Evolutionary conservation across 208 protist genomes (phyloP).

Genomic region (Acanthamoeba royreba): DNA sequence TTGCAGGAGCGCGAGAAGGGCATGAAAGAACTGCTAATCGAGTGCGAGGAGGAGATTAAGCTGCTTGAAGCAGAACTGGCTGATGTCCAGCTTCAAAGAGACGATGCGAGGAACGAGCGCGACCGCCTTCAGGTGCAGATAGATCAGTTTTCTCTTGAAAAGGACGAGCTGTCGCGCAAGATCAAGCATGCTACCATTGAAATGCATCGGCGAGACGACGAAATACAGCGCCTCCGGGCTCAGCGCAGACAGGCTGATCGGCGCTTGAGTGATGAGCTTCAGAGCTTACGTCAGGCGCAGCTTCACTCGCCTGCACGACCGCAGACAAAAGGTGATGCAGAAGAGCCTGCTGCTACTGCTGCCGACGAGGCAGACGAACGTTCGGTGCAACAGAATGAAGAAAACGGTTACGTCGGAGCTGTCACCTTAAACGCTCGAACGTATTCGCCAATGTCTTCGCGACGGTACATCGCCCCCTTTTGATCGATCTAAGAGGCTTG

Average conservation of each 20-base stretch:
- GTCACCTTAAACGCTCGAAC: neutral
- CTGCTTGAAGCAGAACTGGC: neutral
- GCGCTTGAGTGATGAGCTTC: neutral
- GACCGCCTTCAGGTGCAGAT: neutral
- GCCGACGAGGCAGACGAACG: too few species aligned
- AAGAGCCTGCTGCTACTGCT: too few species aligned
- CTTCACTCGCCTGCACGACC: too few species aligned
- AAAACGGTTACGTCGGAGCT: neutral
- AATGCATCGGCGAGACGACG: neutral
- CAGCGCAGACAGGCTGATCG: neutral
- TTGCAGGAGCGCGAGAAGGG: neutral
- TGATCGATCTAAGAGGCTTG: too few species aligned
- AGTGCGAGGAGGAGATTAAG: neutral
- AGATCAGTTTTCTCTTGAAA: neutral
- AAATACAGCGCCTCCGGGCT: neutral
- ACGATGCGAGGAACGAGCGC: neutral
- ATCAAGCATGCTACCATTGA: neutral
- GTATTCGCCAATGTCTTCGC: neutral
- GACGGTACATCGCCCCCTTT: neutral
- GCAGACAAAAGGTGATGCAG: too few species aligned
- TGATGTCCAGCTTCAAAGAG: neutral
- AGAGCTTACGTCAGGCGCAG: neutral
- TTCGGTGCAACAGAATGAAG: too few species aligned
- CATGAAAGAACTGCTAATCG: neutral
- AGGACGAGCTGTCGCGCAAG: neutral